Conservation (phyloP, 176 grass and related monocot species). For the Aegilops bicornis region DNA sequence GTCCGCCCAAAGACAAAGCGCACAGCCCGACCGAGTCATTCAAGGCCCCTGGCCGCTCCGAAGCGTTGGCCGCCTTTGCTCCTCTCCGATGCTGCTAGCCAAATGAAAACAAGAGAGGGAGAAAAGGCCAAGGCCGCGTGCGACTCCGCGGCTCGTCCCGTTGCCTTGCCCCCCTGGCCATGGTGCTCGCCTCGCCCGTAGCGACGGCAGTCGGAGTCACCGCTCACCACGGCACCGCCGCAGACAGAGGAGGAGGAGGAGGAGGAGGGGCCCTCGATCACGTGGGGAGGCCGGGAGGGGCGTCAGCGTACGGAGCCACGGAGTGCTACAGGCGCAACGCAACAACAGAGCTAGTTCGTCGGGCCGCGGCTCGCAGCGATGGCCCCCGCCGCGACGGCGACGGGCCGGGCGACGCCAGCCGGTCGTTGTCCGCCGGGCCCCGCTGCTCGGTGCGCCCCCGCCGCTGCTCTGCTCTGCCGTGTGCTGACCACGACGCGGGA, state of each 20-base stretch:
- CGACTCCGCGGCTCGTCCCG: constrained; percentile 16
- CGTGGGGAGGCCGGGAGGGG: background rate
- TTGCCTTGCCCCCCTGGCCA: background rate
- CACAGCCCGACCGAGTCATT: background rate
- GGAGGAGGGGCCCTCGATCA: background rate
- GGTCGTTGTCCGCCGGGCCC: background rate
- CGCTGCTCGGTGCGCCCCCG: background rate
- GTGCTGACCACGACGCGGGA: background rate
- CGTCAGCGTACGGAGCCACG: background rate
- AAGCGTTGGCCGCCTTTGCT: background rate
- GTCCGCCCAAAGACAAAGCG: background rate
- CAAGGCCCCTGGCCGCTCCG: background rate
- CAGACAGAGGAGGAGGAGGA: background rate
- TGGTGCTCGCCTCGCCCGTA: no score
- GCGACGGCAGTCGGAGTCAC: background rate
- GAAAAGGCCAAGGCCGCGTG: background rate
- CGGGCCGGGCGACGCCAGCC: background rate
- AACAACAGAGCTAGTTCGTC: background rate
- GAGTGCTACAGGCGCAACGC: background rate
- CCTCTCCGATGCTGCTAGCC: background rate
- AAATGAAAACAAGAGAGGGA: background rate
- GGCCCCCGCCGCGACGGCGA: background rate
- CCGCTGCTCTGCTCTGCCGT: background rate
- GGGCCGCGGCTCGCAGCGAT: background rate
- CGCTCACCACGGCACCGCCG: background rate